Evolutionary conservation across 2,329 filamentous ascomycete species (phyloP), one percentile per base, ranked within the genome.

Genomic region (Hirsutella rhossiliensis): DNA sequence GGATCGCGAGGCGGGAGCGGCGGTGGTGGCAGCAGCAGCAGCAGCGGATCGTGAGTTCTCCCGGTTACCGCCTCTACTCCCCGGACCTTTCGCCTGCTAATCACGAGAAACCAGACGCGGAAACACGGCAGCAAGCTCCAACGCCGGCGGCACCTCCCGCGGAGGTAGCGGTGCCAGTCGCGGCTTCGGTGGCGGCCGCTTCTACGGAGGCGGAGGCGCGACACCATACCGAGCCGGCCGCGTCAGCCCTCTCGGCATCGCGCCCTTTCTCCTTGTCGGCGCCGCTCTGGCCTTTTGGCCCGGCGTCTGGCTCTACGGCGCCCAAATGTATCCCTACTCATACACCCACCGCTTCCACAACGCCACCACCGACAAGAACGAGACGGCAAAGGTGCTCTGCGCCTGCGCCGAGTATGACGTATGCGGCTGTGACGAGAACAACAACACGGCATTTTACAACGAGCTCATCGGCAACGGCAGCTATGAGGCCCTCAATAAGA

Each of bases 391-490:
- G 4, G 56, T 68, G 28, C 52, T 65, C 5, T 68, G 62, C 58
- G 54, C 79, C 76, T 67, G 73, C 80, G 67, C 76, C 68, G 9
- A 53, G 36, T 54, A 58, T 42, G 47, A 48, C 17, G 56, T 54
- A 17, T 88, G 84, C 54, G 74, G 78, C 6, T 88, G 84, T 56
- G 84, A 89, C 47, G 78, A 84, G 44, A 81, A 79, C 52, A 68
- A 71, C 45, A 68, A 78, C 50, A 66, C 61, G n/a, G 62, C 69
- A 0, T 84, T 81, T 57, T 63, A 84, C 46, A 64, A 75, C 49
- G 69, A 73, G 9, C 56, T 89, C 11, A 68, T 89, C 38, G 83
- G 81, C 44, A 74, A 83, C 56, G 80, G 79, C 34, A 78, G 70
- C 49, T 80, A 80, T 51, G 56, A 57, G 3, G 63, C 57, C 3